phyloP scores from a whole-genome alignment of 352 stramenopile species.

The Phytophthora hibernalis region DNA sequence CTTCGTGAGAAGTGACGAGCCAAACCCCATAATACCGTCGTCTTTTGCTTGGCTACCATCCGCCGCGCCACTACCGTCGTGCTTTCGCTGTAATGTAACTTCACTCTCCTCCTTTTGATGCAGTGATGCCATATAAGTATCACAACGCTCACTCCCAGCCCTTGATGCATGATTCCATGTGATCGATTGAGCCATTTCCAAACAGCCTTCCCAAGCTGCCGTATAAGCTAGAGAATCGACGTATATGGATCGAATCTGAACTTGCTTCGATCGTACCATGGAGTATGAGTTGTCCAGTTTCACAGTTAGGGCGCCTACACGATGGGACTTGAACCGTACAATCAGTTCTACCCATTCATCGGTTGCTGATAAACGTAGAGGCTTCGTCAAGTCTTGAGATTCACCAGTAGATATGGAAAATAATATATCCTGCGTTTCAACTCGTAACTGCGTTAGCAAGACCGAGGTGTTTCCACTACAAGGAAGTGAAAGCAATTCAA shows the following conservation, averaged over 20 bases:
- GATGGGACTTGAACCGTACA: slow-evolving; percentile 37
- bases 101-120: slow-evolving; percentile 56
- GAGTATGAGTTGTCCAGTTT: slow-evolving; percentile 78
- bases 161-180: slow-evolving; percentile 69
- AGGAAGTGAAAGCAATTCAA: slow-evolving; percentile 27
- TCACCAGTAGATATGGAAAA: slow-evolving; percentile 38
- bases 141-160: slow-evolving; percentile 47
- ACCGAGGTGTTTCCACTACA: not conserved
- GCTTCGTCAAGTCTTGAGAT: slow-evolving; percentile 42
- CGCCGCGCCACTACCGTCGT: slow-evolving; percentile 20
- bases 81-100: slow-evolving; percentile 49
- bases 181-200: slow-evolving; percentile 76
- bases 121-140: slow-evolving; percentile 49
- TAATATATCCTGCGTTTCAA: slow-evolving; percentile 54
- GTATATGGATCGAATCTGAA: slow-evolving; percentile 48
- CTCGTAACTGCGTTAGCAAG: slow-evolving; percentile 40
- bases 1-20: slow-evolving; percentile 61
- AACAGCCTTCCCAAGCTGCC: slow-evolving; percentile 62
- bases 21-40: slow-evolving; percentile 54
- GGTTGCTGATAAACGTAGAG: slow-evolving; percentile 47
- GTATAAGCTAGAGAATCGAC: slow-evolving; percentile 40
- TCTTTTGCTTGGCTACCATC: slow-evolving; percentile 28
- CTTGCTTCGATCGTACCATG: slow-evolving; percentile 67
- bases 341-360: slow-evolving; percentile 65
- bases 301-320: slow-evolving; percentile 28